These are phyloP conservation scores for Ceratocystis harringtonii DNA, from an alignment of 2,329 filamentous ascomycete genomes.

Conservation along the genomic window DNA sequence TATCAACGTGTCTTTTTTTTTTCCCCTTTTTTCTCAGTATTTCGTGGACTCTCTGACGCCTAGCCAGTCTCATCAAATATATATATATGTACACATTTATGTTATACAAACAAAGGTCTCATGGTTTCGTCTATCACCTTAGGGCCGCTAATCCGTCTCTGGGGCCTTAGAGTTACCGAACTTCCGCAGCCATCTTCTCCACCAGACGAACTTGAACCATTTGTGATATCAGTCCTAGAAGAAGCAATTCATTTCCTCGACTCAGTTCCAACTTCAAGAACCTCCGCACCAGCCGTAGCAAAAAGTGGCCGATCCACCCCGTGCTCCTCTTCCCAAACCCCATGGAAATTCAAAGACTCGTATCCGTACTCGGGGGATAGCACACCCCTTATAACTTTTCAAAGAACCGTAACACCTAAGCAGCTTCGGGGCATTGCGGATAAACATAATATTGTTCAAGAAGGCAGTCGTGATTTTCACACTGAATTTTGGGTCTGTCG, in stretches of 20 bases:
- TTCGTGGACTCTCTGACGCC: background rate
- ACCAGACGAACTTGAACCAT: constrained; percentile 31
- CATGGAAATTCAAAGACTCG: constrained; percentile 37
- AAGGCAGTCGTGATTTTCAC: constrained; percentile 18
- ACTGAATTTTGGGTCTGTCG: constrained; percentile 50
- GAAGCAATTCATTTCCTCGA: constrained; percentile 47
- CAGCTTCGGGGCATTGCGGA: constrained; percentile 30
- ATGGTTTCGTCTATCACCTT: constrained; percentile 19
- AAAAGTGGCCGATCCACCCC: background rate
- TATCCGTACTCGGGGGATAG: constrained; percentile 36
- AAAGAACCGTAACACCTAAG: constrained; percentile 33
- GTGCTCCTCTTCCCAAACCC: background rate
- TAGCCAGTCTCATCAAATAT: background rate
- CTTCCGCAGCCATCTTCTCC: constrained; percentile 31
- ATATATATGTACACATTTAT: background rate
- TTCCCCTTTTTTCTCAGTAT: too few species aligned
- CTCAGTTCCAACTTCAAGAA: constrained; percentile 31
- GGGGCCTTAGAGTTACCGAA: constrained; percentile 34
- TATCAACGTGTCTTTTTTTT: too few species aligned
- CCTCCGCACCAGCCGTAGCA: constrained; percentile 11
- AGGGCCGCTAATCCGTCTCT: constrained; percentile 39
- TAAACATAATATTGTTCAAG: constrained; percentile 22
- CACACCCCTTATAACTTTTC: constrained; percentile 38
- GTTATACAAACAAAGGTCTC: background rate
- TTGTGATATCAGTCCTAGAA: constrained; percentile 38